phyloP scores from a whole-genome alignment of 495 filamentous ascomycete genomes.

The Sordaria brevicollis region DNA sequence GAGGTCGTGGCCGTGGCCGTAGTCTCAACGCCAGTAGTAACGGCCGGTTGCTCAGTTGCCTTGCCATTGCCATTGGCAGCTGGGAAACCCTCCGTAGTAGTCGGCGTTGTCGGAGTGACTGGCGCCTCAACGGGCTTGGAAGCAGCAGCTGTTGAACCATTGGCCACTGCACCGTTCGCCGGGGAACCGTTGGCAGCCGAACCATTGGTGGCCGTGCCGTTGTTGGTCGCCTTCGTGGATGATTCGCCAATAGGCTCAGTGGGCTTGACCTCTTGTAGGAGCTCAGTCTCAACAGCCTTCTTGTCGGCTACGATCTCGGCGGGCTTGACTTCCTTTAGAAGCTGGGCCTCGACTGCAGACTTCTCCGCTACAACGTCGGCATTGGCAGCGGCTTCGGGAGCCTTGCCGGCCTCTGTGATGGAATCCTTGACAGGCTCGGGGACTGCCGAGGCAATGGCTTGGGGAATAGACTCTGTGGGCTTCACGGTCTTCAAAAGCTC shows the following conservation, averaged over 20 bases:
- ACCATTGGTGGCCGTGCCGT: neutral
- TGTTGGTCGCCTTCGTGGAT: constrained; percentile 3
- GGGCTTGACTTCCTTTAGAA: constrained; percentile 40
- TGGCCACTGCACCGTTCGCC: neutral
- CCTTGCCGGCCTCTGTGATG: constrained; percentile 49
- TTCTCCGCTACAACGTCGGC: constrained; percentile 64
- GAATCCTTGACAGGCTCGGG: constrained; percentile 68
- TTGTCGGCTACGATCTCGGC: constrained; percentile 58
- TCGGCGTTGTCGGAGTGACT: neutral
- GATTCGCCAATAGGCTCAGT: constrained; percentile 11
- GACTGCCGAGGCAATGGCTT: constrained; percentile 41
- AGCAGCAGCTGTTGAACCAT: neutral
- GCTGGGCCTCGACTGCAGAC: constrained; percentile 62
- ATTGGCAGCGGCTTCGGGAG: constrained; percentile 63
- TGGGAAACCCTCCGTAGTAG: neutral
- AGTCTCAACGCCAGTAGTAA: constrained; percentile 12
- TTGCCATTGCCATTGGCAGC: neutral
- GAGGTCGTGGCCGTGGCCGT: constrained; percentile 22
- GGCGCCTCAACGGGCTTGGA: constrained; percentile 2
- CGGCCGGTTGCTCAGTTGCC: constrained; percentile 14
- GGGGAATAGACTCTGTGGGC: constrained; percentile 38
- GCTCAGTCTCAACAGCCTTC: constrained; percentile 57
- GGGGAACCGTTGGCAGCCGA: neutral
- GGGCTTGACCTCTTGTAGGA: constrained; percentile 25
- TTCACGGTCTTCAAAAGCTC: constrained; percentile 47